Conservation (phyloP, 1,284 basidiomycete species). For the Peniophora sp. region DNA sequence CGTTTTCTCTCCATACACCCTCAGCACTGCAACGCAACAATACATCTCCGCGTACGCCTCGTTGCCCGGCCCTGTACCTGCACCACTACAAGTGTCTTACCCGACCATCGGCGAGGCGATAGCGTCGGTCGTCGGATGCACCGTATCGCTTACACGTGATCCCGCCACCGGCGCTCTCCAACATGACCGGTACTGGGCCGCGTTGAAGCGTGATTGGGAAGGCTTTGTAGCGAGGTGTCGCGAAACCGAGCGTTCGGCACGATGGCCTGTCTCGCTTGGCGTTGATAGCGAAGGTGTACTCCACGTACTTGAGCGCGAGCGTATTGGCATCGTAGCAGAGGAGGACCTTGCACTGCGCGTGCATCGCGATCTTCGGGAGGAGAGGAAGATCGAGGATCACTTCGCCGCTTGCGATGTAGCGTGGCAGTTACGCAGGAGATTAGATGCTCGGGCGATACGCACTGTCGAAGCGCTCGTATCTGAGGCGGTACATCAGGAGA, state of each 20-base stretch:
- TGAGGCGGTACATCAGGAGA: slow-evolving; percentile 66
- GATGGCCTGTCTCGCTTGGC: slow-evolving; percentile 74
- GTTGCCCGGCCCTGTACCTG: slow-evolving; percentile 48
- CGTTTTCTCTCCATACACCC: slow-evolving; percentile 75
- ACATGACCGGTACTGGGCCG: slow-evolving; percentile 74
- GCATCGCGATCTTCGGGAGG: slow-evolving; percentile 25
- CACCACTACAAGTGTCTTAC: slow-evolving; percentile 53
- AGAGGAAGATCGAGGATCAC: slow-evolving; percentile 35
- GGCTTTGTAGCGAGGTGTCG: slow-evolving; percentile 85
- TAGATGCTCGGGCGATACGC: slow-evolving; percentile 48
- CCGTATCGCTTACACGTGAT: slow-evolving; percentile 66
- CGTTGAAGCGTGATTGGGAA: slow-evolving; percentile 87
- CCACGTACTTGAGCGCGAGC: slow-evolving; percentile 68
- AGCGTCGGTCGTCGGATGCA: slow-evolving; percentile 79
- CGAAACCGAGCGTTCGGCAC: slow-evolving; percentile 77
- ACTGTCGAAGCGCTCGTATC: slow-evolving; percentile 49
- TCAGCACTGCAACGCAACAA: slow-evolving; percentile 73
- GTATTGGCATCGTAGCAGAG: slow-evolving; percentile 53
- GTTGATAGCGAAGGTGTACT: slow-evolving; percentile 33
- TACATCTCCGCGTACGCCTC: slow-evolving; percentile 70
- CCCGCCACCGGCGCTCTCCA: slow-evolving; percentile 73
- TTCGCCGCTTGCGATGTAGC: slow-evolving; percentile 49
- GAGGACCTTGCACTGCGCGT: slow-evolving; percentile 64
- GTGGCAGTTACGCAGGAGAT: slow-evolving; percentile 49
- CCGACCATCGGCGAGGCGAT: slow-evolving; percentile 70